Conservation (phyloP, 176 grass and related monocot species). For the Phyllostachys edulis region DNA sequence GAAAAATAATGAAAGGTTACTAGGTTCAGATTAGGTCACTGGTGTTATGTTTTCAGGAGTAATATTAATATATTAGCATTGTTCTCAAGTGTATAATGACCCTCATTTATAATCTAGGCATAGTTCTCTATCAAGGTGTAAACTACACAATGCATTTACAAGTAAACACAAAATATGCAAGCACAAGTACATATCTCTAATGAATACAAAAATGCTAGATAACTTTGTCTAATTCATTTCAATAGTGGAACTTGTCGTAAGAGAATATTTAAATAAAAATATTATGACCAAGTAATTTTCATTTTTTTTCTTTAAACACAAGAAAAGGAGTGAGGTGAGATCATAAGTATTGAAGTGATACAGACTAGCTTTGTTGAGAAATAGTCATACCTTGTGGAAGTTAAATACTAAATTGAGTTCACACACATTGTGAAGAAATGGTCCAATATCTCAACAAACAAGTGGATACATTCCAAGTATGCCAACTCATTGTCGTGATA, state of each 20-base stretch:
- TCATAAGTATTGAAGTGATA: not conserved
- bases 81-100: not conserved
- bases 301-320: not conserved
- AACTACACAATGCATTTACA: not conserved
- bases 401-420: slow-evolving; percentile 98
- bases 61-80: not conserved
- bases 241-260: not conserved
- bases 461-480: slow-evolving; percentile 96
- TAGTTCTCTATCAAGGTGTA: not conserved
- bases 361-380: not conserved
- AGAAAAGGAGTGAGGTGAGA: not conserved
- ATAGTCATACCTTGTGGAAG: slow-evolving; percentile 80
- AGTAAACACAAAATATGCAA: not conserved
- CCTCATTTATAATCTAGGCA: not conserved
- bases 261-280: not conserved
- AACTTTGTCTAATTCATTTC: not conserved
- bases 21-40: not conserved
- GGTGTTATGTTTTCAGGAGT: not conserved
- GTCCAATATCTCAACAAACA: slow-evolving; percentile 99
- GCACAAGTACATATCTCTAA: not conserved
- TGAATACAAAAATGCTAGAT: not conserved
- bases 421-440: slow-evolving; percentile 99
- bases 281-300: not conserved
- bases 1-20: not conserved
- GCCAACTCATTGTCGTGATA: slow-evolving; percentile 99